These are phyloP conservation scores for Aspergillus asperescens DNA, from an alignment of 495 filamentous ascomycete species.

Conservation along the genomic window DNA sequence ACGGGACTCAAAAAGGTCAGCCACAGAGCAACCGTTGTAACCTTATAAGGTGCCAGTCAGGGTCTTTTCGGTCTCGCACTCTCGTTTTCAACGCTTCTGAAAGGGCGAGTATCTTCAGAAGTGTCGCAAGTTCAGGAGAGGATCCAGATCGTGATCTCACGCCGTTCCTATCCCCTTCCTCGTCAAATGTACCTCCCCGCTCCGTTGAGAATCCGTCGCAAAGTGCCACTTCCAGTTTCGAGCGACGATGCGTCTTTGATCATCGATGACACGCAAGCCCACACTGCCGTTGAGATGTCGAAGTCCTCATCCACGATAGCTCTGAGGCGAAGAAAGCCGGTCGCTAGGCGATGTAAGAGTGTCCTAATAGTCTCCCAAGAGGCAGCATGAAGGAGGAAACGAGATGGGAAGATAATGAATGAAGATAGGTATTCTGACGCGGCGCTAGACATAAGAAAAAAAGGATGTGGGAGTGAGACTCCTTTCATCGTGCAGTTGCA, in stretches of 20 bases:
- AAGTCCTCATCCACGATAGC: background rate
- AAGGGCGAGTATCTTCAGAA: background rate
- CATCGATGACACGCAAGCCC: background rate
- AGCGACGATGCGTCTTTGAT: background rate
- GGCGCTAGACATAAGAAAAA: background rate
- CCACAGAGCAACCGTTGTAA: constrained; percentile 14
- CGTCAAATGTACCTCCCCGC: background rate
- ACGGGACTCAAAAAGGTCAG: constrained; percentile 3
- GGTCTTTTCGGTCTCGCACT: background rate
- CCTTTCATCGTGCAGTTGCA: constrained; percentile 25
- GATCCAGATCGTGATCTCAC: background rate
- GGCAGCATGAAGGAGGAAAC: background rate
- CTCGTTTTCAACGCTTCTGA: background rate
- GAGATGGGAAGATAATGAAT: constrained; percentile 1
- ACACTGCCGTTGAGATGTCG: background rate
- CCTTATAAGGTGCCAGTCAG: constrained; percentile 1
- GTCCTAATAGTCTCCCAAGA: background rate
- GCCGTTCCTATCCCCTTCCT: background rate
- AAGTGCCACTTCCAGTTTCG: background rate
- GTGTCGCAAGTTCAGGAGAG: background rate
- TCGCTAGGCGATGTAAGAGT: background rate
- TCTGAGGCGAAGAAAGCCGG: background rate
- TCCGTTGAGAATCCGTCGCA: background rate
- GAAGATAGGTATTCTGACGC: background rate
- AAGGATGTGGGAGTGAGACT: constrained; percentile 15